A percentile compares a stretch with the other conserved stretches of the same genome.
phyloP scores from a whole-genome alignment of 352 stramenopile species.

The Phytopythium delawarense region DNA sequence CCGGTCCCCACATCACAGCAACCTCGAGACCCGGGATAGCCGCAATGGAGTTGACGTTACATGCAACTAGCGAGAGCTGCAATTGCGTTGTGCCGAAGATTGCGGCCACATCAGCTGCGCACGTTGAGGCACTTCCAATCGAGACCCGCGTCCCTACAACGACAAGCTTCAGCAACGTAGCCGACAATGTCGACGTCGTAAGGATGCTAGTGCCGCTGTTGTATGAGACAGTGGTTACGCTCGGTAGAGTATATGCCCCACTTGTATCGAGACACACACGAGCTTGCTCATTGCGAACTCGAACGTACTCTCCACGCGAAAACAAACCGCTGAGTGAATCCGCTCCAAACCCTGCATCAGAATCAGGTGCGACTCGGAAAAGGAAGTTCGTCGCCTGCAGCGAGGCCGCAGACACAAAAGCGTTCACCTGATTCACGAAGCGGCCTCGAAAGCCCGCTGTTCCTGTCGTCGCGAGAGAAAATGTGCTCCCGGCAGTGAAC shows the following conservation, averaged over 20 bases:
- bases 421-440: conserved; percentile 41
- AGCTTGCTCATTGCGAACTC: conserved; percentile 47
- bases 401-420: conserved; percentile 34
- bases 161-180: conserved; percentile 21
- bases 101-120: conserved; percentile 13
- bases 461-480: conserved; percentile 55
- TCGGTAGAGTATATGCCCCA: conserved; percentile 44
- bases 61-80: conserved; percentile 20
- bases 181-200: conserved; percentile 37
- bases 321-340: conserved; percentile 33
- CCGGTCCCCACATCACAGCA: conserved; percentile 60
- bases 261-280: conserved; percentile 65
- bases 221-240: conserved; percentile 32
- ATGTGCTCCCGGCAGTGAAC: conserved; percentile 55
- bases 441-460: conserved; percentile 38
- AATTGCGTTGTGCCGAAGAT: conserved; percentile 18
- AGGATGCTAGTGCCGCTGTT: conserved; percentile 17
- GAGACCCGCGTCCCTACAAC: conserved; percentile 17
- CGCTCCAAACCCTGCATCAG: conserved; percentile 24
- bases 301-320: conserved; percentile 58
- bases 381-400: conserved; percentile 40
- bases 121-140: conserved; percentile 17
- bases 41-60: conserved; percentile 13
- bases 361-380: conserved; percentile 37
- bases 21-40: conserved; percentile 18